Percentiles rank a stretch among this genome's conserved stretches.
These are phyloP conservation scores for Paramecium tetraurelia DNA, from an alignment of 73 alveolate genomes.

Conservation along the genomic window DNA sequence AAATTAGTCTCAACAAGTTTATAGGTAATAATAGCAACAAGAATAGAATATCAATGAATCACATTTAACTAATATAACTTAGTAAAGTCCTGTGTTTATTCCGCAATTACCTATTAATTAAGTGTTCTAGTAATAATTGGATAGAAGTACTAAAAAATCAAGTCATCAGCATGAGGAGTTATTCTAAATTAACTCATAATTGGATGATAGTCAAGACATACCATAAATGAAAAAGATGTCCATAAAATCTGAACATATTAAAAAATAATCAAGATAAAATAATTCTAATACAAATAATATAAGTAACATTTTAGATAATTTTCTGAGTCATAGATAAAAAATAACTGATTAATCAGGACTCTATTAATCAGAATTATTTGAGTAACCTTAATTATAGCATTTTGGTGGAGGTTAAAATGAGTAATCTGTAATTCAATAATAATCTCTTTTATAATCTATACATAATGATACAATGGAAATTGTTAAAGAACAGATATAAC, in stretches of 20 bases:
- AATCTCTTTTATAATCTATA: background rate
- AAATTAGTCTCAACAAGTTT: background rate
- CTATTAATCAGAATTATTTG: background rate
- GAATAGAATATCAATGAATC: background rate
- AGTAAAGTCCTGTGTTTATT: constrained; percentile 12
- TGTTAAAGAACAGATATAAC: background rate
- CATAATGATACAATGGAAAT: background rate
- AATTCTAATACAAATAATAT: background rate
- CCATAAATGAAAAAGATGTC: constrained; percentile 9
- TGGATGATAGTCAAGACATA: background rate
- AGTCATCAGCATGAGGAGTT: background rate
- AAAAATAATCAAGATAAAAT: background rate
- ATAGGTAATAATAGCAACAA: background rate
- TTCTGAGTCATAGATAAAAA: background rate
- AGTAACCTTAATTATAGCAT: background rate
- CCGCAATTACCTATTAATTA: background rate
- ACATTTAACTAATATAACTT: background rate
- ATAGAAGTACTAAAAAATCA: background rate
- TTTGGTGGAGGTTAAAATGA: background rate
- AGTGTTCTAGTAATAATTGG: background rate
- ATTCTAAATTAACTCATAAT: background rate
- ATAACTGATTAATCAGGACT: background rate
- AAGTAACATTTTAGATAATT: background rate
- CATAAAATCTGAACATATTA: background rate
- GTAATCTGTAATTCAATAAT: background rate